Base-by-base conservation (phyloP, 2,329 filamentous ascomycete genomes). In the Penicillium sp. region DNA sequence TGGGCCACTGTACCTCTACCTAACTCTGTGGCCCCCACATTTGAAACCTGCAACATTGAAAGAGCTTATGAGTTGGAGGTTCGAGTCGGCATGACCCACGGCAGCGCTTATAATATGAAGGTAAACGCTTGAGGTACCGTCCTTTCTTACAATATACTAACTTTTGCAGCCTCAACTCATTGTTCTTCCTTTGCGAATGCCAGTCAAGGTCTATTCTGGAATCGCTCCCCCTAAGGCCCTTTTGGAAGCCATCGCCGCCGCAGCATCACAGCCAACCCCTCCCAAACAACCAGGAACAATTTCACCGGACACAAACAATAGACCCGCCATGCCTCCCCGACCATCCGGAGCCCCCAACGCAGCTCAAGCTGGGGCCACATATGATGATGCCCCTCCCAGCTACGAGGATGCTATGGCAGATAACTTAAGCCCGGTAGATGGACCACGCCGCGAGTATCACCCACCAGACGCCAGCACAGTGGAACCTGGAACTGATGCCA, bases 331-430 rank as follows among this genome's bases (percentile, higher is more conserved):
- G 61, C 67, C 76, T 56, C 64, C 75, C 62, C 62, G 76, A 62
- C 64, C 72, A 33, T 54, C 62, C n/a, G 58, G 48, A 31, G 56
- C 58, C 29, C 60, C 65, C 3, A 60, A 62, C 7, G 54, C 68
- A 16, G 53, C 57, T 28, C 62, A 62, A 51, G 53, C 60, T 39
- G 57, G 61, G 36, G 60, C 65, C 21, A 57, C 28, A 26, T 69
- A 68, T 58, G 86, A 90, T 29, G 90, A 94, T 51, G 89, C 90
- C n/a, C 92, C 93, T 16, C 92, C 92, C 7, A 96, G 90, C 65
- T 97, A 97, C 67, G 91, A 96, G 72, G 92, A 96, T 72, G 91
- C 90, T 12, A 86, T 96, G 74, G 91, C 90, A 6, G 86, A 89
- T 59, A 83, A 86, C 53, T 74, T 94, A 56, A 86, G 83, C 33